phyloP scores from a whole-genome alignment of 768 basidiomycete species.

The Trametes gibbosa region DNA sequence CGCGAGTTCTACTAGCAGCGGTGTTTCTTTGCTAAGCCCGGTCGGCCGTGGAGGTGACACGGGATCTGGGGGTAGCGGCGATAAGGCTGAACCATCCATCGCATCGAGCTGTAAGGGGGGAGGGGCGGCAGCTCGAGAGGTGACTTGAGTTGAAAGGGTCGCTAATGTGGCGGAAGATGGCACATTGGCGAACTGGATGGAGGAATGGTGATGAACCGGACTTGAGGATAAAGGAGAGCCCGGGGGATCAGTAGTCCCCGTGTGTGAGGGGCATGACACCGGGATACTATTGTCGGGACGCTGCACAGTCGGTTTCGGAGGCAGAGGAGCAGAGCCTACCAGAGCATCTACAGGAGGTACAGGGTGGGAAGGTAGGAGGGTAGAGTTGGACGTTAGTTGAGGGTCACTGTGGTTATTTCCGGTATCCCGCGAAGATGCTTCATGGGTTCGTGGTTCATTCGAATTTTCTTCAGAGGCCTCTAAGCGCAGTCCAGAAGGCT shows the following conservation, averaged over 20 bases:
- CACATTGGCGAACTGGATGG: not conserved
- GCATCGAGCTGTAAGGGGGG: constrained; percentile 8
- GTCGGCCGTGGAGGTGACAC: not conserved
- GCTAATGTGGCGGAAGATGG: too few species aligned
- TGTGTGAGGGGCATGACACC: too few species aligned
- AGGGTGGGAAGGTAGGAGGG: too few species aligned
- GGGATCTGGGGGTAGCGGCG: not conserved
- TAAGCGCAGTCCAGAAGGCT: not conserved
- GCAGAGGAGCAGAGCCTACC: too few species aligned
- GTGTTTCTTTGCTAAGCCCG: not conserved
- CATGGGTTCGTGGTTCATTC: not conserved
- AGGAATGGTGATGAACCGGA: not conserved
- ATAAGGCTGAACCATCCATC: constrained; percentile 1
- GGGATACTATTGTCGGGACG: too few species aligned
- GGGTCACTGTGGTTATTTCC: too few species aligned
- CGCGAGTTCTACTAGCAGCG: constrained; percentile 40
- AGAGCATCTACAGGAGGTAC: too few species aligned
- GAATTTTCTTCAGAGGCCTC: not conserved
- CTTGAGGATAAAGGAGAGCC: too few species aligned
- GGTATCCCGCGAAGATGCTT: not conserved
- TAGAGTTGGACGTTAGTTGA: too few species aligned
- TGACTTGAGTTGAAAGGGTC: not conserved
- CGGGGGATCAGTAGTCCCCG: too few species aligned
- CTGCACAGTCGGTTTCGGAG: too few species aligned
- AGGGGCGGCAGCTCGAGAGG: not conserved